Conservation (phyloP, 2,329 filamentous ascomycete species). For the Aspergillus cejpii region DNA sequence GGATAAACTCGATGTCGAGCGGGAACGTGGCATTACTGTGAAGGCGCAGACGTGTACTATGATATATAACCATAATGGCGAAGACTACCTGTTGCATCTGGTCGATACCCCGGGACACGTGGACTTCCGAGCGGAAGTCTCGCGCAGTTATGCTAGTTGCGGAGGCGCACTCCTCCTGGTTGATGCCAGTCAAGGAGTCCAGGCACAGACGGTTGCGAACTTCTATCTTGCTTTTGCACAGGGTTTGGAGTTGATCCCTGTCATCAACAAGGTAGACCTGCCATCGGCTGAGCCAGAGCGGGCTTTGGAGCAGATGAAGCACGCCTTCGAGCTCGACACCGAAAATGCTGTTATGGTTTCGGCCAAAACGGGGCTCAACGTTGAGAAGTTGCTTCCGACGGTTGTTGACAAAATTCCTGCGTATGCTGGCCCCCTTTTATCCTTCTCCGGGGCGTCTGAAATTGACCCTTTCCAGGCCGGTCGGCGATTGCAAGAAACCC, state of each 20-base stretch:
- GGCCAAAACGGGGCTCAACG: slow-evolving; percentile 88
- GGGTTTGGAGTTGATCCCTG: slow-evolving; percentile 75
- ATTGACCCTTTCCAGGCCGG: slow-evolving; percentile 46
- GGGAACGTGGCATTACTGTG: slow-evolving; percentile 93
- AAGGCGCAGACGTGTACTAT: slow-evolving; percentile 98
- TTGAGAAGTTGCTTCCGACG: slow-evolving; percentile 71
- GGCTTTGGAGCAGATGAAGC: slow-evolving; percentile 77
- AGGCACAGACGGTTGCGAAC: slow-evolving; percentile 97
- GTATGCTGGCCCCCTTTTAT: slow-evolving; percentile 26
- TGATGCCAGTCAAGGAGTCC: slow-evolving; percentile 91
- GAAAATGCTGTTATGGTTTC: slow-evolving; percentile 71
- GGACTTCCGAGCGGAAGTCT: slow-evolving; percentile 94
- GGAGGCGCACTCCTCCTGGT: slow-evolving; percentile 87
- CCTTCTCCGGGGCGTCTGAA: not conserved
- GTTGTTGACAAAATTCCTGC: slow-evolving; percentile 80
- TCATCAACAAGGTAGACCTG: slow-evolving; percentile 96
- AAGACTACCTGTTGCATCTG: slow-evolving; percentile 88
- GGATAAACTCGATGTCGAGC: slow-evolving; percentile 93
- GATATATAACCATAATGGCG: slow-evolving; percentile 79
- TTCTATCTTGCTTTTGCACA: slow-evolving; percentile 97
- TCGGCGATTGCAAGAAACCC: slow-evolving; percentile 65
- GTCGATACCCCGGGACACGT: slow-evolving; percentile 97
- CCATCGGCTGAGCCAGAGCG: slow-evolving; percentile 79
- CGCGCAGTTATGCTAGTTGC: slow-evolving; percentile 90
- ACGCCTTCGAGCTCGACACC: slow-evolving; percentile 79